Evolutionary conservation across 345 rosid genomes (phyloP).

Genomic region (Sisymbrium irio): DNA sequence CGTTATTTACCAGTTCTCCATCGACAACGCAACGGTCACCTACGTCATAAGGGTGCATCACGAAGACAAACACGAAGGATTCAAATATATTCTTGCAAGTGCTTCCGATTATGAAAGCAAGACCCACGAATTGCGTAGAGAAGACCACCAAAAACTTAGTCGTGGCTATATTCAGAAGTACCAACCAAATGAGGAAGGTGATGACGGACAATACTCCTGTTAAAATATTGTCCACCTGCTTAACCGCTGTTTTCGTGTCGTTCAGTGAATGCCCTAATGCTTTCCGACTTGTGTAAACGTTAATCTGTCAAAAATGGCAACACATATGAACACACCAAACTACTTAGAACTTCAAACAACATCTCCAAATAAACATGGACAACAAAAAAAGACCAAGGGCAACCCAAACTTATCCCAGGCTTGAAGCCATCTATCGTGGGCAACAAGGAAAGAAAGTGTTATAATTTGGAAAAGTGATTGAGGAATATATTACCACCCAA

Average conservation of each 20-base stretch:
- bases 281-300: slow-evolving; percentile 69
- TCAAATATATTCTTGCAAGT: slow-evolving; percentile 85
- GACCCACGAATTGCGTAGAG: slow-evolving; percentile 64
- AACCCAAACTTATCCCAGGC: no score
- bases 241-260: slow-evolving; percentile 92
- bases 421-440: no score
- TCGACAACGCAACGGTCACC: slow-evolving; percentile 91
- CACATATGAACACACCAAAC: not conserved
- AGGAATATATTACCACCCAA: slow-evolving; percentile 67
- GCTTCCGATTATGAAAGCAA: slow-evolving; percentile 71
- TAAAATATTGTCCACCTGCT: slow-evolving; percentile 62
- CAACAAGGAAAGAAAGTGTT: no score
- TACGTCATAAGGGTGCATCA: slow-evolving; percentile 95
- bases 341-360: not conserved
- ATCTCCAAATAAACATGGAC: not conserved
- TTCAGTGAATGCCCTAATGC: slow-evolving; percentile 70
- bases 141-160: slow-evolving; percentile 61
- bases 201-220: slow-evolving; percentile 47
- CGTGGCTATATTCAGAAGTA: slow-evolving; percentile 62
- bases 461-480: not conserved
- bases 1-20: slow-evolving; percentile 53
- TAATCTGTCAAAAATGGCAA: slow-evolving; percentile 46
- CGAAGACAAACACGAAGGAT: slow-evolving; percentile 76
- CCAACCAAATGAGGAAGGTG: slow-evolving; percentile 62
- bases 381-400: not conserved